Evolutionary conservation across 305 asterid genomes (phyloP).

Genomic region (Fraxinus velutina): DNA sequence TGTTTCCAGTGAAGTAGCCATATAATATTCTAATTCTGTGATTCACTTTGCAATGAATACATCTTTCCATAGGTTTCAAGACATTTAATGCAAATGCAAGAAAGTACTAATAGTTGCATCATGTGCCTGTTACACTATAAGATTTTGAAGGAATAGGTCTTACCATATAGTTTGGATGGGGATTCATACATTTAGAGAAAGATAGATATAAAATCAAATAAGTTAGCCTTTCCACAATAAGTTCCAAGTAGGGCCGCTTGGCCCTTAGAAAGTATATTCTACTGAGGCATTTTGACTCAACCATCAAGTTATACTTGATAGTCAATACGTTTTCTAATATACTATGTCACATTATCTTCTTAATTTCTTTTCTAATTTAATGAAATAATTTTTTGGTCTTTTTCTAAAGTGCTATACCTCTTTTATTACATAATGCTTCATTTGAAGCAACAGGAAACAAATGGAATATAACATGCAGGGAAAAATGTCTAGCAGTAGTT

Average conservation of each 20-base stretch:
- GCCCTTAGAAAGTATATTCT: neutral
- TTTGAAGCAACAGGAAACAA: neutral
- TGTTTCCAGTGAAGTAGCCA: neutral
- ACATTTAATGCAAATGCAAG: neutral
- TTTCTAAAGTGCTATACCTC: neutral
- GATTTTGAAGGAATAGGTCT: neutral
- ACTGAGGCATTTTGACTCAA: neutral
- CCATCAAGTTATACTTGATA: conserved; percentile 10
- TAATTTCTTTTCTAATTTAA: neutral
- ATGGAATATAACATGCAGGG: neutral
- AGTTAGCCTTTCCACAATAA: neutral
- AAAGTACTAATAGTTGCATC: neutral
- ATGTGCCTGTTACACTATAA: neutral
- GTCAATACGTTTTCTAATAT: conserved; percentile 2
- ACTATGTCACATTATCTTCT: neutral
- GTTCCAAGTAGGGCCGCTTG: neutral
- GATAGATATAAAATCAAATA: neutral
- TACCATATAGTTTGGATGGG: conserved; percentile 11
- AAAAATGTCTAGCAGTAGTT: neutral
- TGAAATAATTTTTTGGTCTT: neutral
- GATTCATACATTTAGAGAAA: neutral
- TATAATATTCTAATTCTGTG: neutral
- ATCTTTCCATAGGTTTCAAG: neutral
- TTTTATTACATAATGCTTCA: neutral
- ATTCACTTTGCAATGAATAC: conserved; percentile 8